phyloP scores from a whole-genome alignment of 495 filamentous ascomycete species.

The Xylaria palmicola region DNA sequence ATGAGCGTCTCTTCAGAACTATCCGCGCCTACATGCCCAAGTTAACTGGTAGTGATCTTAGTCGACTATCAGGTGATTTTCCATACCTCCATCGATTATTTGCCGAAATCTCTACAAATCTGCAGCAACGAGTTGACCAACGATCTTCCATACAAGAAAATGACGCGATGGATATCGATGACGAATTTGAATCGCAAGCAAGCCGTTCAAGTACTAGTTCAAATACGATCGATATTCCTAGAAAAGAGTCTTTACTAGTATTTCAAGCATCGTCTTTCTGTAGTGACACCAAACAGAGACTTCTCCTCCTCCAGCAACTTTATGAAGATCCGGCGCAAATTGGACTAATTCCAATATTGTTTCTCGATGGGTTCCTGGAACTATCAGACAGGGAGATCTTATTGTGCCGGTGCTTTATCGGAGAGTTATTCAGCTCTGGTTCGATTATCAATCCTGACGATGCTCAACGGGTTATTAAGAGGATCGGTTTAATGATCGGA shows the following conservation, averaged over 20 bases:
- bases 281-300: constrained; percentile 37
- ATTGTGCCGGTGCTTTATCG: constrained; percentile 51
- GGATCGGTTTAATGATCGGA: constrained; percentile 57
- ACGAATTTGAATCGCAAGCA: constrained; percentile 59
- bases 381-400: constrained; percentile 62
- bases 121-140: constrained; percentile 42
- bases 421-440: constrained; percentile 48
- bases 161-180: constrained; percentile 79
- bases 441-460: constrained; percentile 40
- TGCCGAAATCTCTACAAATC: constrained; percentile 39
- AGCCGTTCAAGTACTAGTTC: constrained; percentile 39
- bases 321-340: constrained; percentile 34
- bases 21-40: constrained; percentile 40
- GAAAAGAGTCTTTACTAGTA: constrained; percentile 47
- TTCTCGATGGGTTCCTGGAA: constrained; percentile 58
- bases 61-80: constrained; percentile 29
- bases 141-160: constrained; percentile 30
- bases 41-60: constrained; percentile 29
- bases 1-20: constrained; percentile 35
- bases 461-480: constrained; percentile 45
- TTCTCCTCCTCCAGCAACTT: constrained; percentile 42
- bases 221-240: constrained; percentile 37
- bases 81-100: constrained; percentile 38
- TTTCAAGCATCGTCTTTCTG: constrained; percentile 51
- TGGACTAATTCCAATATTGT: constrained; percentile 36